These are phyloP conservation scores for Chytriomyces confervae DNA, from an alignment of 192 early-diverging fungal species.

Conservation along the genomic window DNA sequence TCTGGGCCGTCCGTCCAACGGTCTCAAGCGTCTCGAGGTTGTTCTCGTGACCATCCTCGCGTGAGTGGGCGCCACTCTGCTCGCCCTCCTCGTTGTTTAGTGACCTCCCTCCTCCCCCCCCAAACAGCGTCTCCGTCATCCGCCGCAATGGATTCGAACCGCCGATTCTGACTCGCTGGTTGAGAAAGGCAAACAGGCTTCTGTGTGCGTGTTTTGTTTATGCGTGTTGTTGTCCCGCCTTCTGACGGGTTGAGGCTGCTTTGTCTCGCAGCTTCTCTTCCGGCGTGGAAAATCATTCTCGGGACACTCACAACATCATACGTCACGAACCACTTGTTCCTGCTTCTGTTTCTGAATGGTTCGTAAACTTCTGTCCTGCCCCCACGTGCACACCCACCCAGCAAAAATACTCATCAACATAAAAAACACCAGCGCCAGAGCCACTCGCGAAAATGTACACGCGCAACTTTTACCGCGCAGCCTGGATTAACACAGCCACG, in stretches of 20 bases:
- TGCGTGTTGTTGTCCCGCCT: background rate
- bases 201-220: conserved; percentile 25
- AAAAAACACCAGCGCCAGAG: conserved; percentile 69
- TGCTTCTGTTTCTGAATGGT: conserved; percentile 76
- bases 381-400: background rate
- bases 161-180: conserved; percentile 9
- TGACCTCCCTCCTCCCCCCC: background rate
- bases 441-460: conserved; percentile 86
- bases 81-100: conserved; percentile 19
- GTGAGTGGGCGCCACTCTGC: conserved; percentile 36
- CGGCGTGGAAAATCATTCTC: conserved; percentile 79
- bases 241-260: conserved; percentile 5
- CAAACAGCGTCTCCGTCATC: conserved; percentile 17
- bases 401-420: too few relatives aligned
- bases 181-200: conserved; percentile 32
- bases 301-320: conserved; percentile 71
- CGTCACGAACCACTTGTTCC: conserved; percentile 68
- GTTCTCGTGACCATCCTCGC: conserved; percentile 61
- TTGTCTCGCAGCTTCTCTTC: conserved; percentile 41
- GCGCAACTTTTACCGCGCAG: conserved; percentile 86
- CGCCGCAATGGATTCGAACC: conserved; percentile 32
- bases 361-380: conserved; percentile 20
- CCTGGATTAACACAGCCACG: conserved; percentile 87
- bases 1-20: conserved; percentile 86
- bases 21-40: conserved; percentile 81